Percentiles rank a stretch among this genome's conserved stretches.
These are phyloP conservation scores for Zea luxurians DNA, from an alignment of 176 grass and related monocot species.

Conservation along the genomic window DNA sequence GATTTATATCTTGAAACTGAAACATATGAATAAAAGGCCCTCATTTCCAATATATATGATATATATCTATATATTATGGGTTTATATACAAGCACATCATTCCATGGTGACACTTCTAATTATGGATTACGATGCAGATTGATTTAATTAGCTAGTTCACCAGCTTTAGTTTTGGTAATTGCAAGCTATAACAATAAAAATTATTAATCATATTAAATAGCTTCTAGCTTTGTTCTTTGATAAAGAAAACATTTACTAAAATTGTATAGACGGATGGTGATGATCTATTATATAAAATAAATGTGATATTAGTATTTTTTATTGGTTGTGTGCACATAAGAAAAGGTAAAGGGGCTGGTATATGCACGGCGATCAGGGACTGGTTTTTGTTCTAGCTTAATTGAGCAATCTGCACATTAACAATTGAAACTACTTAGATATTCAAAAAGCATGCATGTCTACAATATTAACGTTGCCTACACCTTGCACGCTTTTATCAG, in stretches of 20 bases:
- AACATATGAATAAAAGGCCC: neutral
- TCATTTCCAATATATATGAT: too few species aligned
- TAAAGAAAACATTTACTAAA: neutral
- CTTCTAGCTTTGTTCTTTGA: neutral
- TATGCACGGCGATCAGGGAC: neutral
- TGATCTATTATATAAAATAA: neutral
- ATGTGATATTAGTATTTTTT: neutral
- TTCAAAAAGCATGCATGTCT: neutral
- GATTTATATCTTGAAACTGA: neutral
- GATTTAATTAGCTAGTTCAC: neutral
- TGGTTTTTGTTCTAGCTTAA: neutral
- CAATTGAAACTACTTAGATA: neutral
- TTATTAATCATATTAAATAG: neutral
- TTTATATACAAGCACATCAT: neutral
- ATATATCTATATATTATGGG: neutral
- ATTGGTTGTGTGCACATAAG: neutral
- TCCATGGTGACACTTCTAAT: neutral
- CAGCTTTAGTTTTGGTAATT: neutral
- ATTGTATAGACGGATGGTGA: neutral
- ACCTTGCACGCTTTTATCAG: conserved; percentile 15
- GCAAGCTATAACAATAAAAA: neutral
- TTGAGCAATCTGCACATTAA: neutral
- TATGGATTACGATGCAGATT: neutral
- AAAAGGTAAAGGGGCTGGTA: neutral
- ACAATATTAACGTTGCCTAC: neutral